Evolutionary conservation across 495 filamentous ascomycete genomes (phyloP).

Genomic region (Aspergillus ellipticus): DNA sequence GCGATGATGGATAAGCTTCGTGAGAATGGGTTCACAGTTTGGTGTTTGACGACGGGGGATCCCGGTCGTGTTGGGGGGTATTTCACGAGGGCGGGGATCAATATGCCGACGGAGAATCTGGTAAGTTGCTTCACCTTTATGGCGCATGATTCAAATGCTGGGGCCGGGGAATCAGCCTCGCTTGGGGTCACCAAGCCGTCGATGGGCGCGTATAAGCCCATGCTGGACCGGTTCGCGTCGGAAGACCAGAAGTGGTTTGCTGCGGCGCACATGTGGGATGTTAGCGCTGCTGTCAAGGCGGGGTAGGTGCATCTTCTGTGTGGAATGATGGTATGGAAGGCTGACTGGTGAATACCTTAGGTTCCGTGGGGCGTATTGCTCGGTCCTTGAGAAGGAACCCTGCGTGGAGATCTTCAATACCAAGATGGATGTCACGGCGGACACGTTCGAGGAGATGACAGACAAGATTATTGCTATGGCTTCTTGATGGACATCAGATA

Average conservation of each 20-base stretch:
- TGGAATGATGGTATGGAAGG: too few relatives aligned
- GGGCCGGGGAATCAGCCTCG: too few relatives aligned
- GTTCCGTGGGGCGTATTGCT: conserved; percentile 31
- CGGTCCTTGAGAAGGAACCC: conserved; percentile 28
- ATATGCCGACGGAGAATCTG: conserved; percentile 39
- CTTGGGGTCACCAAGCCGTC: conserved; percentile 31
- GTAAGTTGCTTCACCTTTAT: conserved; percentile 22
- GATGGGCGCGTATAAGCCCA: conserved; percentile 26
- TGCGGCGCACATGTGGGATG: conserved; percentile 43
- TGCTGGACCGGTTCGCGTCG: conserved; percentile 15
- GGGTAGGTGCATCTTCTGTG: not conserved
- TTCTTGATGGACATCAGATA: too few relatives aligned
- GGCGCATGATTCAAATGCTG: too few relatives aligned
- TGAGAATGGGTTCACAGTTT: conserved; percentile 35
- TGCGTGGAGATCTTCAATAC: conserved; percentile 26
- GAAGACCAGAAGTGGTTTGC: conserved; percentile 29
- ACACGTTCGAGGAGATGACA: conserved; percentile 26
- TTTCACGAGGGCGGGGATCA: conserved; percentile 30
- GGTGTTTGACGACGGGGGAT: conserved; percentile 43
- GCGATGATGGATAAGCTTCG: conserved; percentile 31
- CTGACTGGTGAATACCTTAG: too few relatives aligned
- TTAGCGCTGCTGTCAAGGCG: conserved; percentile 26
- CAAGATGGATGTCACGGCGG: conserved; percentile 28
- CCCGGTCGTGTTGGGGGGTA: conserved; percentile 34
- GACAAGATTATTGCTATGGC: conserved; percentile 21